phyloP scores from a whole-genome alignment of 2,329 filamentous ascomycete genomes.

The Dactylellina haptotyla region DNA sequence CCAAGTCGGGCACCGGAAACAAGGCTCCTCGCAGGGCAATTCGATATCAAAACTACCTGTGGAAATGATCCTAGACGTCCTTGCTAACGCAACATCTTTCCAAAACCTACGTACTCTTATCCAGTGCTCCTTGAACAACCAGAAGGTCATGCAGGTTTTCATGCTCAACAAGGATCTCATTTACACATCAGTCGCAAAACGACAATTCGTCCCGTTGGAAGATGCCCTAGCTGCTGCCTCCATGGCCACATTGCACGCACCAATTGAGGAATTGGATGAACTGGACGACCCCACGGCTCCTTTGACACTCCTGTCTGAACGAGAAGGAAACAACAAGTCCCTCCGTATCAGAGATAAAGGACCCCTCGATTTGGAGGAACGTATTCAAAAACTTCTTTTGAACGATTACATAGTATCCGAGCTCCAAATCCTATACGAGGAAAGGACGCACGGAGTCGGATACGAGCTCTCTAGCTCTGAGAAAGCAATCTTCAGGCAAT shows the following conservation, averaged over 20 bases:
- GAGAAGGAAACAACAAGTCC: constrained; percentile 52
- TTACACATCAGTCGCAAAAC: constrained; percentile 45
- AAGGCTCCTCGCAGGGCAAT: constrained; percentile 17
- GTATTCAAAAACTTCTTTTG: constrained; percentile 42
- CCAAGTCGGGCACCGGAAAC: constrained; percentile 37
- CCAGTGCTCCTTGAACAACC: constrained; percentile 29
- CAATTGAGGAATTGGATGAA: constrained; percentile 42
- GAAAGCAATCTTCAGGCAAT: constrained; percentile 26
- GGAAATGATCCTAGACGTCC: constrained; percentile 47
- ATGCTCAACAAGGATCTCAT: constrained; percentile 50
- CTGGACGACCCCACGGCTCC: constrained; percentile 46
- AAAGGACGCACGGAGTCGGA: constrained; percentile 28
- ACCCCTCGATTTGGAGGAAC: constrained; percentile 38
- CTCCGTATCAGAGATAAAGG: constrained; percentile 48
- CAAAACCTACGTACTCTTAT: constrained; percentile 32
- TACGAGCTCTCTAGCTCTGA: constrained; percentile 39
- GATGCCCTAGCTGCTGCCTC: constrained; percentile 52
- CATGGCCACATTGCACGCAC: constrained; percentile 35
- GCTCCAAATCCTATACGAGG: constrained; percentile 43
- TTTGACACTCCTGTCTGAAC: constrained; percentile 43
- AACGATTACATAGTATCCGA: constrained; percentile 42
- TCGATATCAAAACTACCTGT: constrained; percentile 50
- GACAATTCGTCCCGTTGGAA: constrained; percentile 46
- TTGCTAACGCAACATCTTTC: constrained; percentile 43
- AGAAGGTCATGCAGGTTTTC: constrained; percentile 47